A percentile compares a stretch with the other conserved stretches of the same genome.
Evolutionary conservation across 2,329 filamentous ascomycete species (phyloP).

Genomic region (Monilinia fructigena): DNA sequence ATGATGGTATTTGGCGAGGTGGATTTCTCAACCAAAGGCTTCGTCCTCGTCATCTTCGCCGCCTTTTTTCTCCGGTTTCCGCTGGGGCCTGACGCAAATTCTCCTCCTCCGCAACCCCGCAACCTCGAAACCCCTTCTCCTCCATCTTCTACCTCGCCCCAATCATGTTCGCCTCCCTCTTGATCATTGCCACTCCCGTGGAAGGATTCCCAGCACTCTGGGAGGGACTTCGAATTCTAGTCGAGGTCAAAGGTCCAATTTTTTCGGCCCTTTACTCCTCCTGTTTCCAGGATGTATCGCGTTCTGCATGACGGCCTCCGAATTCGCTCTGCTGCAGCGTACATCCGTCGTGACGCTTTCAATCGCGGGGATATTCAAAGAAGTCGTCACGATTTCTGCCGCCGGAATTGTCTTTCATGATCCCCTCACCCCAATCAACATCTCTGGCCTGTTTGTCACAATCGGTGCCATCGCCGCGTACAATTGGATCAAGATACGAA

Average conservation of each 20-base stretch:
- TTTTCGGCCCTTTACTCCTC: slow-evolving; percentile 69
- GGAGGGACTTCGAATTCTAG: slow-evolving; percentile 63
- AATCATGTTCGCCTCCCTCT: slow-evolving; percentile 85
- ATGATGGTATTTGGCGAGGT: slow-evolving; percentile 99
- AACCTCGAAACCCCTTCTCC: slow-evolving; percentile 94
- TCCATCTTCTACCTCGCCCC: slow-evolving; percentile 98
- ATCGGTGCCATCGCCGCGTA: slow-evolving; percentile 84
- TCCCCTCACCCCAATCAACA: slow-evolving; percentile 79
- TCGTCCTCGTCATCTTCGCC: slow-evolving; percentile 87
- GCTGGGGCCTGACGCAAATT: slow-evolving; percentile 98
- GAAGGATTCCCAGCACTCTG: slow-evolving; percentile 73
- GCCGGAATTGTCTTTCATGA: slow-evolving; percentile 89
- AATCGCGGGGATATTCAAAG: slow-evolving; percentile 98
- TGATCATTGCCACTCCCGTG: slow-evolving; percentile 78
- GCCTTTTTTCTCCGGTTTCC: slow-evolving; percentile 93
- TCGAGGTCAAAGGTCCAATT: slow-evolving; percentile 64
- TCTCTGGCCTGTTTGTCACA: slow-evolving; percentile 83
- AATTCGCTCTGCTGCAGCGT: slow-evolving; percentile 91
- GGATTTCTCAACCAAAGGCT: slow-evolving; percentile 81
- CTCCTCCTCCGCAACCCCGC: slow-evolving; percentile 89
- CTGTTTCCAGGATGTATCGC: slow-evolving; percentile 88
- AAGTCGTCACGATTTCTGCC: slow-evolving; percentile 91
- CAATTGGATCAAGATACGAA: slow-evolving; percentile 90
- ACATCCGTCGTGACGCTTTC: slow-evolving; percentile 94
- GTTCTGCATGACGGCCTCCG: slow-evolving; percentile 94